Evolutionary conservation across 345 rosid species (phyloP), one percentile per base, ranked within the genome.

Genomic region (Eucalyptus caleyi): DNA sequence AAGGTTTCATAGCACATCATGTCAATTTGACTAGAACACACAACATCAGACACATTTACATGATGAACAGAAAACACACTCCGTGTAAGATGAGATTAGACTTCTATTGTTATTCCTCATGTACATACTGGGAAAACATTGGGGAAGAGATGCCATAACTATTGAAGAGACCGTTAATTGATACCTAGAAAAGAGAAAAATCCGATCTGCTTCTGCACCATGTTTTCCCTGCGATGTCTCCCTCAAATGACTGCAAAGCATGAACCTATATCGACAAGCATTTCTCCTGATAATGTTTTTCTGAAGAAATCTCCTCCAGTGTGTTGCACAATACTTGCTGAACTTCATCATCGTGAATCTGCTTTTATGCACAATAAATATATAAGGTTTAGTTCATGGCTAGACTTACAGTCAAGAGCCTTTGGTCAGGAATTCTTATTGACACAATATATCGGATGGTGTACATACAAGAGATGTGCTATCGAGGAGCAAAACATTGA

Each of bases 81-180:
- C 49, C 54, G 3, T 50, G 24, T 8, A 24, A 47, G 50, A 87
- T 15, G 67, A 60, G 34, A 50, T 21, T 10, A 44, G 32, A 88
- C 18, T 16, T 56, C 8, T 16, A 40, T 18, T 4, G 87, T 34
- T 85, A 86, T 51, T 32, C 51, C 47, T 72, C 23, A 34, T 42
- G 49, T 72, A 77, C 88, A 56, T 95, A 97, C 99, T 97, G 45
- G 96, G 96, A 90, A 98, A 97, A 94, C 95, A 97, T 2, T 86
- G 95, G 90, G 99, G 99, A 92, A 98, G 97, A 89, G 93, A 92
- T 87, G 96, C 94, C 98, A 98, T 93, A 82, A 98, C 93, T 87
- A 93, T 92, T 16, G 99, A 98, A 88, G 98, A 94, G 87, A 96
- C 92, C 94, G 95, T 93, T 60, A 96, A 91, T 53, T 91, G 99